Base-by-base conservation (phyloP, 2,329 filamentous ascomycete genomes). In the Colletotrichum orbiculare region DNA sequence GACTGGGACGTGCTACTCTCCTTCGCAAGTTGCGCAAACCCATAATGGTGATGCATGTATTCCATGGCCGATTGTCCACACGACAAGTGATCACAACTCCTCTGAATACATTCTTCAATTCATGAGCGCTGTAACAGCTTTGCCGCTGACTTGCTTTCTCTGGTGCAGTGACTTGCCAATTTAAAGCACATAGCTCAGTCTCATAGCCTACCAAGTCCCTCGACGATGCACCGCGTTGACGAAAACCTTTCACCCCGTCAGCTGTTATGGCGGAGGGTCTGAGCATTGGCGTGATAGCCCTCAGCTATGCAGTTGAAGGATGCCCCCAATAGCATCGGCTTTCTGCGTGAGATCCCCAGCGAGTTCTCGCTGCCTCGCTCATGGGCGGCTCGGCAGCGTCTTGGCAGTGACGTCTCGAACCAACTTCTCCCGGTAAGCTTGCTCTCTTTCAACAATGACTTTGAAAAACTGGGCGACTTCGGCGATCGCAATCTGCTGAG, bases 391-490 rank as follows among this genome's bases (percentile, higher is more conserved):
- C 12, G 53, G 15, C 49, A 61, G 42, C 39, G 43, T 43, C 41
- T 49, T 60, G 11, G 64, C n/a, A 6, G 15, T 39, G 17, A 60
- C 45, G 13, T 73, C 71, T 10, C 66, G 61, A 55, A 69, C 69
- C 7, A 70, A 67, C 42, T 68, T 68, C 48, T 73, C 70, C 39
- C 71, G 71, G 17, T 70, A 66, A 17, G 74, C 71, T 35, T 73
- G 71, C 73, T 83, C 82, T 15, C 84, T 77, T 68, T 85, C 82
- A 1, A 87, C 72, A 54, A 83, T 81, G 12, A 81, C 76, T 69
- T 82, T 83, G 77, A 87, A 88, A 70, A 88, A 87, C 42, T 81
- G 79, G 2, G 82, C 77, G 54, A 86, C 78, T 71, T 87, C 82
- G 2, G 79, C 79, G 6, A 88, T 74, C 45, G 81, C 77, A 43